Percentiles rank a stretch among this genome's conserved stretches.
Conservation (phyloP, 371 early-diverging fungal species). For the Mucor irregularis region DNA sequence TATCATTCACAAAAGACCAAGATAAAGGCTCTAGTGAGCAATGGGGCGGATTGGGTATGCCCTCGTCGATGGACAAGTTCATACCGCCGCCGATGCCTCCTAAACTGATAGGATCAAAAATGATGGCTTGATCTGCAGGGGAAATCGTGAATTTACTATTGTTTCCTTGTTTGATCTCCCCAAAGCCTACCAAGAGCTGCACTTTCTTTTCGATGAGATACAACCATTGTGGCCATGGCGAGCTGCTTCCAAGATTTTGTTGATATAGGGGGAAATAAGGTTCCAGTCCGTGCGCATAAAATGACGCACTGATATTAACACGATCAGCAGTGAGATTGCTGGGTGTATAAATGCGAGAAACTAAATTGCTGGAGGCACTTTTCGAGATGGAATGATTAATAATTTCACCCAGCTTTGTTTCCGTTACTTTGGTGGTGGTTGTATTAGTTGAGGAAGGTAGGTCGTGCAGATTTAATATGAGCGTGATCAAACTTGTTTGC, state of each 20-base stretch:
- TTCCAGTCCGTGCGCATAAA: constrained; percentile 1
- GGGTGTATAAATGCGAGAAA: constrained; percentile 16
- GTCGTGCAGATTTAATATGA: constrained; percentile 38
- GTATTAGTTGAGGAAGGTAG: neutral
- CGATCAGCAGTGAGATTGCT: constrained; percentile 2
- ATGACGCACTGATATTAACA: constrained; percentile 1
- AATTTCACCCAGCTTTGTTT: constrained; percentile 8
- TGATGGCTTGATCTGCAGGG: constrained; percentile 13
- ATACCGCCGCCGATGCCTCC: neutral
- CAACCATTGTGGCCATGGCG: constrained; percentile 36
- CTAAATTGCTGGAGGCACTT: neutral
- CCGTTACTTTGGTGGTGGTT: neutral
- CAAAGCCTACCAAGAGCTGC: constrained; percentile 38
- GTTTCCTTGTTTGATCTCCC: constrained; percentile 7
- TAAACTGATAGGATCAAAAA: constrained; percentile 20
- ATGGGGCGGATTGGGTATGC: too few relatives aligned
- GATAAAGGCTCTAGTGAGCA: neutral
- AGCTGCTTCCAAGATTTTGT: neutral
- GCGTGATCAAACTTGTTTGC: constrained; percentile 23
- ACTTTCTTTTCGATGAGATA: constrained; percentile 26
- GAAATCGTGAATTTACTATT: constrained; percentile 16
- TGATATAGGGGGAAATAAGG: constrained; percentile 3
- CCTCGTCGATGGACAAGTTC: too few relatives aligned
- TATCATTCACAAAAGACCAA: constrained; percentile 6
- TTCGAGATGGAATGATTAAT: too few relatives aligned